Percentiles rank a stretch among this genome's conserved stretches.
Conservation (phyloP, 2,329 filamentous ascomycete species). For the Aspergillus viridinutans region DNA sequence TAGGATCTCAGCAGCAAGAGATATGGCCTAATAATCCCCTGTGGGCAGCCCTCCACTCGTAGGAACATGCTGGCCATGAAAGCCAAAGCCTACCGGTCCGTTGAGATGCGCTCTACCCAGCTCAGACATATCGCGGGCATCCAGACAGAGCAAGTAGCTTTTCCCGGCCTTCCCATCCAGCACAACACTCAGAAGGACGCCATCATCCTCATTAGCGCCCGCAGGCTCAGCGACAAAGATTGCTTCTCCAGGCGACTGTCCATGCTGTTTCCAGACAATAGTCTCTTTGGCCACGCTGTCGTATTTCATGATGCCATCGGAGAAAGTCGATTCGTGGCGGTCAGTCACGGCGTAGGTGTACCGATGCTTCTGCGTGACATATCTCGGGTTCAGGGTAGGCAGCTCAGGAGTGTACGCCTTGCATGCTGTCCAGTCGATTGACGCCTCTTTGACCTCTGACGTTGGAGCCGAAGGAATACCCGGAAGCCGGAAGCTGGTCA, state of each 20-base stretch:
- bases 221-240: constrained; percentile 46
- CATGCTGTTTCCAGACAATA: constrained; percentile 44
- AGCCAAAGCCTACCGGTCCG: constrained; percentile 49
- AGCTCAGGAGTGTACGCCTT: constrained; percentile 40
- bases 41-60: constrained; percentile 16
- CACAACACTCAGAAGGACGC: constrained; percentile 50
- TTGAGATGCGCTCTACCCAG: constrained; percentile 49
- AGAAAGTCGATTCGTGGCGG: constrained; percentile 46
- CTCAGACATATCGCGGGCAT: constrained; percentile 48
- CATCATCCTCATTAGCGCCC: constrained; percentile 46
- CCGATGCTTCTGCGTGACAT: constrained; percentile 43
- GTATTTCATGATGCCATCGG: constrained; percentile 52
- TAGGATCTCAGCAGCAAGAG: no score
- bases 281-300: constrained; percentile 43
- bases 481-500: constrained; percentile 38
- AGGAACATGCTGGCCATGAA: constrained; percentile 47
- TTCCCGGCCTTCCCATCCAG: constrained; percentile 47
- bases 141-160: constrained; percentile 52
- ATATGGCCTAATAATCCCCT: constrained; percentile 21
- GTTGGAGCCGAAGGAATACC: constrained; percentile 22
- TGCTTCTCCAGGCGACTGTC: constrained; percentile 51
- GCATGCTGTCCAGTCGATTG: constrained; percentile 25
- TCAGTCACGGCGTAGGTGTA: constrained; percentile 49
- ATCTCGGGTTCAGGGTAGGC: constrained; percentile 48
- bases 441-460: constrained; percentile 11